These are phyloP conservation scores for Rhodotorula taiwanensis DNA, from an alignment of 768 basidiomycete genomes.

Conservation along the genomic window DNA sequence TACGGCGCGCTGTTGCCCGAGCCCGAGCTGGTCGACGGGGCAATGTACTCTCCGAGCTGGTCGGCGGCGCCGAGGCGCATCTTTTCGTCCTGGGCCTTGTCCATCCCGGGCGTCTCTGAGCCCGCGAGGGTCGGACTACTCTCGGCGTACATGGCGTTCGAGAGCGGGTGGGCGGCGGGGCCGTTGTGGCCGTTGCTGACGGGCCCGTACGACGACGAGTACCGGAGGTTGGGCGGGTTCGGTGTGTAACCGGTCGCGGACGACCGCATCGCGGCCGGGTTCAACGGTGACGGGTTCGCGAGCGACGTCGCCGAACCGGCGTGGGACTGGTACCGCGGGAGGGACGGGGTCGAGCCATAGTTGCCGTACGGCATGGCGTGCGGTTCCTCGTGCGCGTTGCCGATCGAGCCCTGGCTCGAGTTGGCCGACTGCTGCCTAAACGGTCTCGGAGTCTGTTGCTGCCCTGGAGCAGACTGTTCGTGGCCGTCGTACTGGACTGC, in stretches of 20 bases:
- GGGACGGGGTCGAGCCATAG: slow-evolving; percentile 25
- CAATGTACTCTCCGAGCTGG: slow-evolving; percentile 34
- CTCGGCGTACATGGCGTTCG: slow-evolving; percentile 40
- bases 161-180: slow-evolving; percentile 41
- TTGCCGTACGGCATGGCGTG: slow-evolving; percentile 23
- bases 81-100: slow-evolving; percentile 36
- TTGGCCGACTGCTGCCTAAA: slow-evolving; percentile 23
- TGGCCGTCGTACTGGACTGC: neutral
- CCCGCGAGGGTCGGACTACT: slow-evolving; percentile 39
- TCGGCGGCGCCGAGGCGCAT: slow-evolving; percentile 27
- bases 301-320: slow-evolving; percentile 20
- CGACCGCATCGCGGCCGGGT: slow-evolving; percentile 31
- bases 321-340: slow-evolving; percentile 33
- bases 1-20: slow-evolving; percentile 20
- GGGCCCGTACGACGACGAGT: slow-evolving; percentile 27
- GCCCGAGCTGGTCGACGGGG: slow-evolving; percentile 10
- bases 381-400: neutral
- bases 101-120: slow-evolving; percentile 21
- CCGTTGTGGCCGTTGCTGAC: neutral
- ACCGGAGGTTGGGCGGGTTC: slow-evolving; percentile 23
- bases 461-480: no score
- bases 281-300: slow-evolving; percentile 33
- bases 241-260: slow-evolving; percentile 12
- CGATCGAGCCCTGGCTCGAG: slow-evolving; percentile 14
- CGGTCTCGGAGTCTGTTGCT: slow-evolving; percentile 5